Percentiles rank a stretch among this genome's conserved stretches.
phyloP scores from a whole-genome alignment of 2,329 filamentous ascomycete genomes.

The Monosporascus sp. region DNA sequence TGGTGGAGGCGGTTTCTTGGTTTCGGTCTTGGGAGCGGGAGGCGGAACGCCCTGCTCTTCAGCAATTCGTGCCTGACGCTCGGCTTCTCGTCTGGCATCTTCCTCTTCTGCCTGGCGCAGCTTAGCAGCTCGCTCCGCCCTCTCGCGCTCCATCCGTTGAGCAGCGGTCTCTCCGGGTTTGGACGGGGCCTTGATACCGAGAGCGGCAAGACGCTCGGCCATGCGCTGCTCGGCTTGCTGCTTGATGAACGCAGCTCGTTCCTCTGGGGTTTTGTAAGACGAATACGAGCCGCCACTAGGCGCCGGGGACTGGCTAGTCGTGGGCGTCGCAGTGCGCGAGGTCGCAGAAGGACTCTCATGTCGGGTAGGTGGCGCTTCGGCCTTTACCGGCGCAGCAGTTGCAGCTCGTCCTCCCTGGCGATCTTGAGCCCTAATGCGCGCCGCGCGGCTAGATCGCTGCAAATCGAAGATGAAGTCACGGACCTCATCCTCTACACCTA shows the following conservation, averaged over 20 bases:
- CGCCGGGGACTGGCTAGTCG: slow-evolving; percentile 36
- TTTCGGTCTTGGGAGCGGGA: slow-evolving; percentile 46
- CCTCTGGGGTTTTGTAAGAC: slow-evolving; percentile 84
- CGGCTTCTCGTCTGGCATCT: slow-evolving; percentile 80
- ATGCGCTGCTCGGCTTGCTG: slow-evolving; percentile 96
- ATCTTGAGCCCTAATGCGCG: slow-evolving; percentile 61
- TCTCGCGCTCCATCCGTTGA: slow-evolving; percentile 84
- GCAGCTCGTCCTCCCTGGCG: slow-evolving; percentile 38
- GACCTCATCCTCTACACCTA: slow-evolving; percentile 94
- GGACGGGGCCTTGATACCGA: slow-evolving; percentile 79
- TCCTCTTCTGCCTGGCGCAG: slow-evolving; percentile 89
- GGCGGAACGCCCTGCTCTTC: slow-evolving; percentile 66
- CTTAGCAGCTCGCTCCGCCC: slow-evolving; percentile 80
- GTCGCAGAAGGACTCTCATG: slow-evolving; percentile 49
- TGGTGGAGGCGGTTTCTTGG: slow-evolving; percentile 68
- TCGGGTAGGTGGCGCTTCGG: slow-evolving; percentile 40
- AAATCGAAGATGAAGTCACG: slow-evolving; percentile 98
- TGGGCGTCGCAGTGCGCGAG: slow-evolving; percentile 49
- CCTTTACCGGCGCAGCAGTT: slow-evolving; percentile 38
- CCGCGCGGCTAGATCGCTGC: slow-evolving; percentile 76
- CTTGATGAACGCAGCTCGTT: slow-evolving; percentile 92
- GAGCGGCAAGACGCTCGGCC: slow-evolving; percentile 88
- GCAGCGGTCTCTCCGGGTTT: slow-evolving; percentile 76
- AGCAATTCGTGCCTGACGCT: slow-evolving; percentile 76
- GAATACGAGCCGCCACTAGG: slow-evolving; percentile 65